Conservation (phyloP, 441 rosid species). For the Isatis lusitanica region DNA sequence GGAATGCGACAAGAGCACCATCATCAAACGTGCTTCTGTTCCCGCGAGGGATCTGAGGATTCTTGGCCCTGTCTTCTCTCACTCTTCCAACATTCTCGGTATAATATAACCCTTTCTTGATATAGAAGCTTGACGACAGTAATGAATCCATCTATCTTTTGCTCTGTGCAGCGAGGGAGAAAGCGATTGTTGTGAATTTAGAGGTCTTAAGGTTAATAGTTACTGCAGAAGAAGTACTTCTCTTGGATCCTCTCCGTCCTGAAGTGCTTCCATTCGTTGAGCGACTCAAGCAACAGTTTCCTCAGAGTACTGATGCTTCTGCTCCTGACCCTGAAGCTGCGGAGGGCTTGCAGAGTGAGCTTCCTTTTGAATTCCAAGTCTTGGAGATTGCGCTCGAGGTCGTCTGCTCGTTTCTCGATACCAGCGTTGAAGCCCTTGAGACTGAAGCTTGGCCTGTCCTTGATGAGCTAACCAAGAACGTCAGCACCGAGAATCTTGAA, state of each 20-base stretch:
- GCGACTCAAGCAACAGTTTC: conserved; percentile 76
- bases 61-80: conserved; percentile 90
- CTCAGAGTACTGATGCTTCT: conserved; percentile 47
- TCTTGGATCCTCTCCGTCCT: conserved; percentile 76
- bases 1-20: conserved; percentile 84
- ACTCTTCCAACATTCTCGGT: conserved; percentile 91
- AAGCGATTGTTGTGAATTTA: conserved; percentile 88
- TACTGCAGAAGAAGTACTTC: conserved; percentile 83
- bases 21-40: conserved; percentile 70
- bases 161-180: conserved; percentile 74
- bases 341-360: conserved; percentile 79
- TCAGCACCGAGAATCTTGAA: conserved; percentile 93
- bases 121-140: neutral
- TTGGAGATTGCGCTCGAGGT: conserved; percentile 91
- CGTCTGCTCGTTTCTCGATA: conserved; percentile 71
- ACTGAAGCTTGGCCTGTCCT: conserved; percentile 85
- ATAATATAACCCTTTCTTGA: neutral
- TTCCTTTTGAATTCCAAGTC: conserved; percentile 95
- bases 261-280: conserved; percentile 84
- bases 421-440: conserved; percentile 71
- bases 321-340: conserved; percentile 65
- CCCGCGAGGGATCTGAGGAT: conserved; percentile 95
- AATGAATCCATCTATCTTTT: neutral
- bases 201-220: conserved; percentile 87
- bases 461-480: conserved; percentile 91